Conservation (phyloP, 768 basidiomycete genomes). For the Psilocybe subaeruginosa region DNA sequence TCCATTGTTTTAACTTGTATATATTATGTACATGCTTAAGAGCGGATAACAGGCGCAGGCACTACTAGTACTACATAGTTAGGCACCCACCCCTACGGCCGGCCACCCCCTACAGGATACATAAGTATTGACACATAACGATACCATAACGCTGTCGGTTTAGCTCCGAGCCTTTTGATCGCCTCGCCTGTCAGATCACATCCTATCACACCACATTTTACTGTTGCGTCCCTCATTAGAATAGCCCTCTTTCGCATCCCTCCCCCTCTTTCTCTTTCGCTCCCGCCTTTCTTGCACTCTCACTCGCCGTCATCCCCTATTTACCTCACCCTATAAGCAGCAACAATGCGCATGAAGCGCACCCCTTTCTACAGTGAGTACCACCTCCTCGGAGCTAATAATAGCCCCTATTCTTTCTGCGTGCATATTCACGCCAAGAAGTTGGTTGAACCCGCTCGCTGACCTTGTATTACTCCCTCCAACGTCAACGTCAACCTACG, state of each 20-base stretch:
- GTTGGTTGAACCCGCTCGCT: neutral
- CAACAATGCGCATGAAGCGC: slow-evolving; percentile 25
- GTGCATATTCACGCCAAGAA: neutral
- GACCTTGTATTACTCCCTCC: neutral
- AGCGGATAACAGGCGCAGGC: too few relatives aligned
- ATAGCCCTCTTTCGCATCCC: neutral
- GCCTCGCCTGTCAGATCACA: too few relatives aligned
- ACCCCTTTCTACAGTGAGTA: slow-evolving; percentile 34
- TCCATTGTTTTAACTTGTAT: too few relatives aligned
- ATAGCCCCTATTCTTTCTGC: slow-evolving; percentile 3
- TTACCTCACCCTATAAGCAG: neutral
- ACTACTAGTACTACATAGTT: too few relatives aligned
- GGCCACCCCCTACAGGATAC: too few relatives aligned
- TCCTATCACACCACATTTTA: too few relatives aligned
- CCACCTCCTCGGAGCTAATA: neutral
- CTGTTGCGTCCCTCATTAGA: neutral
- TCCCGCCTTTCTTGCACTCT: slow-evolving; percentile 1
- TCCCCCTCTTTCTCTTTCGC: slow-evolving; percentile 8
- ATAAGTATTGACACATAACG: too few relatives aligned
- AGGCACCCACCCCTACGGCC: too few relatives aligned
- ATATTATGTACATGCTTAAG: too few relatives aligned
- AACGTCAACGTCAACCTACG: too few relatives aligned
- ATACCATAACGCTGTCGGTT: too few relatives aligned
- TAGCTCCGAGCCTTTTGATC: too few relatives aligned
- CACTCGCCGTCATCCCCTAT: neutral